Conservation (phyloP, 257 asterid species). For the Nicotiana sylvestris region DNA sequence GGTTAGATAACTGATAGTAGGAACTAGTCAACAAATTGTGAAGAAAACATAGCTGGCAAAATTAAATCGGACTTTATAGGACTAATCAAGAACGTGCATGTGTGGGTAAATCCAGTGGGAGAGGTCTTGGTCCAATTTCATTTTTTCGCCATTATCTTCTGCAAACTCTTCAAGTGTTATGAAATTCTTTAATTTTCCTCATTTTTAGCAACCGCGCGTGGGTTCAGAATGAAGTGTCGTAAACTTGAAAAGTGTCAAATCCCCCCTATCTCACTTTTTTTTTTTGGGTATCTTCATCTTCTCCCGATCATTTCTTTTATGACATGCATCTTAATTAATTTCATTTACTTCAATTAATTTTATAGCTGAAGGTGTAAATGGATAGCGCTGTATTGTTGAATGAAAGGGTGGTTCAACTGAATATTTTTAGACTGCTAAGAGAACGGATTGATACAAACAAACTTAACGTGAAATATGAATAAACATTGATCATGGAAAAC, state of each 20-base stretch:
- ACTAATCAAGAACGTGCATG: too few species aligned
- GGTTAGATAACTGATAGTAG: too few species aligned
- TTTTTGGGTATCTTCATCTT: not conserved
- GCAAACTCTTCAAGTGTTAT: not conserved
- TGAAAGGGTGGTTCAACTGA: not conserved
- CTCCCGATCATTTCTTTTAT: too few species aligned
- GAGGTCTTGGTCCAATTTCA: not conserved
- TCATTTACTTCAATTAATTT: too few species aligned
- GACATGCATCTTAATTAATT: too few species aligned
- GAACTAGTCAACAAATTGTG: too few species aligned
- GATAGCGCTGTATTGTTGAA: too few species aligned
- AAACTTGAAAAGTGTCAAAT: not conserved
- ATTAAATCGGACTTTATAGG: too few species aligned
- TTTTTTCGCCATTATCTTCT: not conserved
- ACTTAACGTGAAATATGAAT: not conserved
- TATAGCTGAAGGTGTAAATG: too few species aligned
- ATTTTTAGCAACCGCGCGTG: slow-evolving; percentile 1
- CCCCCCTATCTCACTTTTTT: not conserved
- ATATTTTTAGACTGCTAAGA: not conserved
- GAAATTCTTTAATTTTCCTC: not conserved
- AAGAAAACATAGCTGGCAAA: too few species aligned
- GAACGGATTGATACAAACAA: too few species aligned
- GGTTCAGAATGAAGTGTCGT: not conserved
- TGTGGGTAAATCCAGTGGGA: not conserved
- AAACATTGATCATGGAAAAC: not conserved